Evolutionary conservation across 1,139 yeast genomes (phyloP).

Genomic region (Zygotorulaspora mrakii): DNA sequence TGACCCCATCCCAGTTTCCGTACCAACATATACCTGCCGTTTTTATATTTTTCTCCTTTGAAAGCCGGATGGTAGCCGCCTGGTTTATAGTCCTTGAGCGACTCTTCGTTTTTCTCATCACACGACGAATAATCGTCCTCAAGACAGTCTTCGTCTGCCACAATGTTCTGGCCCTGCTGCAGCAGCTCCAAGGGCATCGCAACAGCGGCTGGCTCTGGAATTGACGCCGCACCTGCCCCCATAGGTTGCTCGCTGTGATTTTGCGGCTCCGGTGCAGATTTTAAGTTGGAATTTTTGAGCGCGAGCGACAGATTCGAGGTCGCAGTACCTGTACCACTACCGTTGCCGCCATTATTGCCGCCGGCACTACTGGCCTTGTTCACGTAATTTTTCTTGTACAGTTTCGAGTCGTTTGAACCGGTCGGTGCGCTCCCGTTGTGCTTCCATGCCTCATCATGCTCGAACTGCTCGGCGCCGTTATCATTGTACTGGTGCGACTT

Average conservation of each 20-base stretch:
- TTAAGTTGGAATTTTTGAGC: conserved; percentile 15
- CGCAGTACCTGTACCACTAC: conserved; percentile 13
- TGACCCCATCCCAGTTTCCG: conserved; percentile 82
- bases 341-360: not conserved
- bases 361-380: conserved; percentile 11
- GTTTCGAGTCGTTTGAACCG: conserved; percentile 10
- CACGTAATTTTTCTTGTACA: conserved; percentile 12
- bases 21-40: conserved; percentile 54
- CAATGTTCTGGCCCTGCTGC: not conserved
- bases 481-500: conserved; percentile 14
- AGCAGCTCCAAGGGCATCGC: too few relatives aligned
- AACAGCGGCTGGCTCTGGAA: too few relatives aligned
- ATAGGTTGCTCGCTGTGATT: not conserved
- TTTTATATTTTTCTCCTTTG: conserved; percentile 65
- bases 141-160: conserved; percentile 3
- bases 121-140: conserved; percentile 34
- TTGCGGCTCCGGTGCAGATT: not conserved
- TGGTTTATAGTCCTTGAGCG: conserved; percentile 58
- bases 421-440: conserved; percentile 1
- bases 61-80: conserved; percentile 82
- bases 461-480: conserved; percentile 2
- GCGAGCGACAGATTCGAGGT: conserved; percentile 31
- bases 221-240: too few relatives aligned
- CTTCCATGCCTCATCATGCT: conserved; percentile 1
- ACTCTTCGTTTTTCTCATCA: conserved; percentile 57